Percentiles rank a stretch among this genome's conserved stretches.
Conservation (phyloP, 805 yeast species). For the Priceomyces haplophilus region DNA sequence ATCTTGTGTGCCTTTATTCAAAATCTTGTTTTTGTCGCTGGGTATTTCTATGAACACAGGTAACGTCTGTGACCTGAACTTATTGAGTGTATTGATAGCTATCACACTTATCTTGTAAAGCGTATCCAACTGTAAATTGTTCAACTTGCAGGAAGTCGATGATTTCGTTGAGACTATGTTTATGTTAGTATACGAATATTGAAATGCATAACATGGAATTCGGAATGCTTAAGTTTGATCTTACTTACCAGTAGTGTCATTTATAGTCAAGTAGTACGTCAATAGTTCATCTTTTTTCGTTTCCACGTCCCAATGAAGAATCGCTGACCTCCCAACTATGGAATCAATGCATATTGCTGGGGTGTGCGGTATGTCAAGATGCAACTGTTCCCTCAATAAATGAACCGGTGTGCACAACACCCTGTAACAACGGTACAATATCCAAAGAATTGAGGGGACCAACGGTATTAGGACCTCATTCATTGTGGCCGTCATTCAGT, state of each 20-base stretch:
- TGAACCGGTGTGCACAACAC: slow-evolving; percentile 45
- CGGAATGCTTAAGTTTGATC: background rate
- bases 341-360: slow-evolving; percentile 56
- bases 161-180: slow-evolving; percentile 30
- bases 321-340: slow-evolving; percentile 43
- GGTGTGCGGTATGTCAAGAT: slow-evolving; percentile 53
- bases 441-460: slow-evolving; percentile 38
- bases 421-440: slow-evolving; percentile 36
- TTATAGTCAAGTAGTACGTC: slow-evolving; percentile 32
- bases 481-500: slow-evolving; percentile 14
- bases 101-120: slow-evolving; percentile 35
- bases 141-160: slow-evolving; percentile 33
- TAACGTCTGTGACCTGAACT: slow-evolving; percentile 31
- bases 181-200: slow-evolving; percentile 8
- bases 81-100: slow-evolving; percentile 34
- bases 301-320: slow-evolving; percentile 55
- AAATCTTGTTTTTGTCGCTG: slow-evolving; percentile 3
- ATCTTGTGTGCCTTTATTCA: slow-evolving; percentile 1
- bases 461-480: slow-evolving; percentile 32
- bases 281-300: slow-evolving; percentile 26
- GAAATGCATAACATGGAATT: no score
- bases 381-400: slow-evolving; percentile 43
- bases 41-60: slow-evolving; percentile 33
- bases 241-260: slow-evolving; percentile 24
- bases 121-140: slow-evolving; percentile 23